Base-by-base conservation (phyloP, 306 rosid species). In the Begonia masoniana region DNA sequence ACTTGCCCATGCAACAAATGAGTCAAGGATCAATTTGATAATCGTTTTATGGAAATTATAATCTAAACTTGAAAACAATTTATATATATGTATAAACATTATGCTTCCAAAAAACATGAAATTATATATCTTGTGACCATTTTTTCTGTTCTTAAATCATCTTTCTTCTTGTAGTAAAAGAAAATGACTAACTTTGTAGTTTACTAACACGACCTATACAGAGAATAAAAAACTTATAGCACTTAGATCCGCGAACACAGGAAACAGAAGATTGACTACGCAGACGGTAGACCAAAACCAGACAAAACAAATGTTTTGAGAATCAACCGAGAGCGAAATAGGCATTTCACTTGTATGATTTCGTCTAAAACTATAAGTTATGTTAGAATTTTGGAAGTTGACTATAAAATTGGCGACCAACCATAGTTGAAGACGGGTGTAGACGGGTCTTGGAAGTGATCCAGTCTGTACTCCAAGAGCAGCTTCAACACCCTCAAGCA, bases 401-500 rank as follows among this genome's bases (percentile, higher is more conserved):
- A 11, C 31, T 21, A 43, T 19, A 47, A 62, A 47, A 66, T 47
- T 67, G 43, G 52, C 52, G 42, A 55, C 79, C 74, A 59, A 85
- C 95, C 97, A 89, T 71, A 85, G 67, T 50, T 89, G 97, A 52
- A 76, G 67, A 49, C 84, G 79, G 50, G 97, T 64, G 65, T 76
- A 80, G 35, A 61, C 60, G 4, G 95, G 97, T 56, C 51, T 75
- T 43, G 65, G 89, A 57, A 82, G 85, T n/a, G 85, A 82, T 58
- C 85, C 94, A 67, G 65, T 65, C 35, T 75, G 57, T 68, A 89
- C 55, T 47, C 95, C 97, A 12, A 89, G 76, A 15, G 97, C 85
- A 59, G 76, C 63, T 72, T 89, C 95, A 59, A 89, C 85, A 45
- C 94, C 95, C 71, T 66, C 74, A 42, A 89, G 94, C 95, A 89